Evolutionary conservation across 2,329 filamentous ascomycete species (phyloP).

Genomic region (Peltaster fructicola): DNA sequence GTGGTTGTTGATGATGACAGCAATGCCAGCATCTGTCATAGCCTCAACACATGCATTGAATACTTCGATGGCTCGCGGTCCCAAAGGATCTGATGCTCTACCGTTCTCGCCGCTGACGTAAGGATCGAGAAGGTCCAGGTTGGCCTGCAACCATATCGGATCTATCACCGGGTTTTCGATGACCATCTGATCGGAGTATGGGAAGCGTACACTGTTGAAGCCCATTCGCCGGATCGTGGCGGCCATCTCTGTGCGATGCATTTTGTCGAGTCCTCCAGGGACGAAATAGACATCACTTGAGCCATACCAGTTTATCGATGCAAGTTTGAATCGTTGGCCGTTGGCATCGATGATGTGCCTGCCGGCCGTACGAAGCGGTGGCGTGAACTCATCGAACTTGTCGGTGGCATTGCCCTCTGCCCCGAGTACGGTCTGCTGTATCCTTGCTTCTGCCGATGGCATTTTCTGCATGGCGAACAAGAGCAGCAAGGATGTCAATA

Average conservation of each 20-base stretch:
- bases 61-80: conserved; percentile 40
- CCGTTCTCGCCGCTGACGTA: conserved; percentile 5
- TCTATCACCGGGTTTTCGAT: conserved; percentile 39
- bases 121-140: conserved; percentile 36
- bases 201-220: conserved; percentile 53
- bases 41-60: conserved; percentile 40
- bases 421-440: neutral
- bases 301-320: conserved; percentile 55
- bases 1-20: conserved; percentile 53
- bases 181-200: conserved; percentile 53
- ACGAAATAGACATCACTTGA: conserved; percentile 50
- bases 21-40: conserved; percentile 43
- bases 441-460: no score
- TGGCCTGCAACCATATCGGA: conserved; percentile 35
- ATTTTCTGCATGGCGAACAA: no score
- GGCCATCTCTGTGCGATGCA: conserved; percentile 44
- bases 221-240: conserved; percentile 41
- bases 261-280: conserved; percentile 44
- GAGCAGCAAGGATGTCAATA: no score
- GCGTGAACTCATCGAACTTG: conserved; percentile 22
- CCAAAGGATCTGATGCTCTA: conserved; percentile 11
- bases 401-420: conserved; percentile 6
- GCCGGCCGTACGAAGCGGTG: conserved; percentile 42
- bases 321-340: conserved; percentile 41
- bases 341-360: conserved; percentile 42